Evolutionary conservation across 1,284 basidiomycete species (phyloP).

Genomic region (Xerocomus nothofagi): DNA sequence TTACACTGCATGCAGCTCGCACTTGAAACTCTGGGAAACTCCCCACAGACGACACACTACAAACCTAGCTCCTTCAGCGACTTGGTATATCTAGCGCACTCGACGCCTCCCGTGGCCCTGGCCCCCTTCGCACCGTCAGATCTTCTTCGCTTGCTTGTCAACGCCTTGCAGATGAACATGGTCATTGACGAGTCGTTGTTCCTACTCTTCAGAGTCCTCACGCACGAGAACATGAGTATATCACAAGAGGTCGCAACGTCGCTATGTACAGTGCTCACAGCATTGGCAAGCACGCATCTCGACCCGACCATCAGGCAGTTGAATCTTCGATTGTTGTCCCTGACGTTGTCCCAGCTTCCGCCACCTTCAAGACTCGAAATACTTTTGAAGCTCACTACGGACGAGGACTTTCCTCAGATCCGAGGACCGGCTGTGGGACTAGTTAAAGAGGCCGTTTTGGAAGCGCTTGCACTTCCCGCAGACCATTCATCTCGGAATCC

Average conservation of each 20-base stretch:
- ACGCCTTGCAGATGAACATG: constrained; percentile 51
- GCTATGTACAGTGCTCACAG: constrained; percentile 49
- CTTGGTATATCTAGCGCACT: constrained; percentile 53
- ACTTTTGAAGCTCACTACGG: constrained; percentile 51
- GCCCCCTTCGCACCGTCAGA: constrained; percentile 33
- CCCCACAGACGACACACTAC: neutral
- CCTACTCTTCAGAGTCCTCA: constrained; percentile 49
- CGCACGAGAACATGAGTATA: constrained; percentile 29
- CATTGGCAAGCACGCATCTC: constrained; percentile 59
- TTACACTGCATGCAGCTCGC: constrained; percentile 20
- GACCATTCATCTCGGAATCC: constrained; percentile 12
- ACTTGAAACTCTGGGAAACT: constrained; percentile 15
- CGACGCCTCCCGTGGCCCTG: constrained; percentile 23
- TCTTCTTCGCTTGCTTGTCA: constrained; percentile 47
- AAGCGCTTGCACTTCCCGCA: constrained; percentile 41
- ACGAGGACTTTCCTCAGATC: constrained; percentile 58
- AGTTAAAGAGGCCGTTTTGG: constrained; percentile 63
- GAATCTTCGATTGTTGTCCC: constrained; percentile 56
- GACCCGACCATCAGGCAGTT: constrained; percentile 58
- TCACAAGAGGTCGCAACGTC: constrained; percentile 47
- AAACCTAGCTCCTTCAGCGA: constrained; percentile 34
- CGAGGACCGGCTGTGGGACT: constrained; percentile 64
- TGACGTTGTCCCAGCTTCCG: constrained; percentile 48
- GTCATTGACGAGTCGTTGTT: constrained; percentile 58
- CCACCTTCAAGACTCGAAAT: constrained; percentile 51